Percentiles rank a stretch among this genome's conserved stretches.
phyloP scores from a whole-genome alignment of 495 filamentous ascomycete species.

The Sabuloglossum arenarium region DNA sequence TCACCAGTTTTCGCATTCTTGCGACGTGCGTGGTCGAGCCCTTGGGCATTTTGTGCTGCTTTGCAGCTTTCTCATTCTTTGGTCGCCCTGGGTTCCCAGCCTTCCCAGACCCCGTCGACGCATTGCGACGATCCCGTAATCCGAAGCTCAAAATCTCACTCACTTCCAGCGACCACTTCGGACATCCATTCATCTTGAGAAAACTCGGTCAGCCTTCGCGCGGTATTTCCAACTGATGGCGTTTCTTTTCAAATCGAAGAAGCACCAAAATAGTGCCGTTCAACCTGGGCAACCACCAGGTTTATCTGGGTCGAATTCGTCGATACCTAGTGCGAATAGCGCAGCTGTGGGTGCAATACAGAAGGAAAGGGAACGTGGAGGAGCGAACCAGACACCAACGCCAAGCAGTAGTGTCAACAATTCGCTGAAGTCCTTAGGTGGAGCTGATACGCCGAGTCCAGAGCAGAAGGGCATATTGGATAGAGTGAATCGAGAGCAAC shows the following conservation, averaged over 20 bases:
- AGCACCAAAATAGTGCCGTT: conserved; percentile 24
- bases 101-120: neutral
- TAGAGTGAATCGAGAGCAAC: conserved; percentile 18
- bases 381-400: conserved; percentile 30
- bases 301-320: conserved; percentile 15
- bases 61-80: neutral
- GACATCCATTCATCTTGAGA: conserved; percentile 98
- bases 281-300: neutral
- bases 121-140: conserved; percentile 9
- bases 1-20: neutral
- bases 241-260: conserved; percentile 54
- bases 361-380: conserved; percentile 26
- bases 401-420: conserved; percentile 44
- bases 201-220: conserved; percentile 99
- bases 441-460: conserved; percentile 22
- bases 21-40: neutral
- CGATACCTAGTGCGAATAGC: conserved; percentile 17
- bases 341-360: neutral
- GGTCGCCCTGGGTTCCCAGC: neutral
- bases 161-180: conserved; percentile 41
- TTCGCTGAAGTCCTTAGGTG: conserved; percentile 16
- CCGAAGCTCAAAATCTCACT: conserved; percentile 5
- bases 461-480: conserved; percentile 28
- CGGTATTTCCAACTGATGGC: conserved; percentile 90
- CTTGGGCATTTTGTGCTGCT: neutral